Evolutionary conservation across 163 green algal genomes (phyloP).

Genomic region (Chloroidium sp.): DNA sequence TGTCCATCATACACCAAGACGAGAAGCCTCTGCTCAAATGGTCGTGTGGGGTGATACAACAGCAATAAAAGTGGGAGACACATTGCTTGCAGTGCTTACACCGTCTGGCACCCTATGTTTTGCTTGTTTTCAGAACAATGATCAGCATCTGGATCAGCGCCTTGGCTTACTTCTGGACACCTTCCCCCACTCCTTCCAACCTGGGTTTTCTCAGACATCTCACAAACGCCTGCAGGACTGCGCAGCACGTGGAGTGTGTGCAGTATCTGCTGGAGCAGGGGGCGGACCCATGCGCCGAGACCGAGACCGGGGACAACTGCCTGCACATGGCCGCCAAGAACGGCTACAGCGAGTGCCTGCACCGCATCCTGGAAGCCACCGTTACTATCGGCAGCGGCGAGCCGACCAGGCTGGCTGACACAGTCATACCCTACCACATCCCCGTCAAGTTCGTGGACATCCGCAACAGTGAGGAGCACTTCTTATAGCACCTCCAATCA

Average conservation of each 20-base stretch:
- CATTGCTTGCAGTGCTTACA: too few relatives aligned
- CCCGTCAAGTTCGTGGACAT: constrained; percentile 16
- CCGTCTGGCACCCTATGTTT: too few relatives aligned
- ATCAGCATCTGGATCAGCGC: too few relatives aligned
- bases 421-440: neutral
- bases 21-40: too few relatives aligned
- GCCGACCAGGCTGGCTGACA: neutral
- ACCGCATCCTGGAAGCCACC: constrained; percentile 7
- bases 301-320: constrained; percentile 15
- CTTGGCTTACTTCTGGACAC: too few relatives aligned
- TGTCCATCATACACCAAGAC: too few relatives aligned
- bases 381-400: neutral
- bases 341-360: neutral
- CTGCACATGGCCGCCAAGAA: constrained; percentile 24
- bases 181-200: too few relatives aligned
- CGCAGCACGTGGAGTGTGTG: constrained; percentile 15
- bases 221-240: constrained; percentile 3
- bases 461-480: constrained; percentile 5
- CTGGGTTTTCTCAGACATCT: too few relatives aligned
- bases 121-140: too few relatives aligned
- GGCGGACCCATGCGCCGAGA: constrained; percentile 12
- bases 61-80: too few relatives aligned
- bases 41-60: too few relatives aligned
- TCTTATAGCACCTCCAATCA: too few relatives aligned
- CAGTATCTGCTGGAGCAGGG: constrained; percentile 19